Conservation (phyloP, 2,329 filamentous ascomycete species). For the Arachnomyces sp. region DNA sequence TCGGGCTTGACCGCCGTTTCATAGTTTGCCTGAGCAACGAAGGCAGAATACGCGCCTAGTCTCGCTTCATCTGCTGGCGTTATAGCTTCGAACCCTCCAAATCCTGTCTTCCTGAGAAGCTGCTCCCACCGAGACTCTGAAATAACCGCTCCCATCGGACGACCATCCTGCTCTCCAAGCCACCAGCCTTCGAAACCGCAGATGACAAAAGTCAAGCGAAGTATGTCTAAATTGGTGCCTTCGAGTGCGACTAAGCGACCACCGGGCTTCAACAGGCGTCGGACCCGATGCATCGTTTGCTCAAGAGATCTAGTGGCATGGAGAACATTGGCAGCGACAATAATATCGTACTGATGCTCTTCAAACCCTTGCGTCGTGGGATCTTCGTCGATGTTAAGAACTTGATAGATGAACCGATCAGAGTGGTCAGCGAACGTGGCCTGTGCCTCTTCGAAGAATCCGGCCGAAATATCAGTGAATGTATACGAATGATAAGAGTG, state of each 20-base stretch:
- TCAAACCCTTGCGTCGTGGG: slow-evolving; percentile 14
- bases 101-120: slow-evolving; percentile 7
- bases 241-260: slow-evolving; percentile 25
- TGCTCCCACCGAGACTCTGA: slow-evolving; percentile 5
- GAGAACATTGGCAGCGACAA: slow-evolving; percentile 21
- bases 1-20: slow-evolving; percentile 19
- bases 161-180: slow-evolving; percentile 10
- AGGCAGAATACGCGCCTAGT: slow-evolving; percentile 20
- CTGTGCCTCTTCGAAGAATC: slow-evolving; percentile 29
- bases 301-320: slow-evolving; percentile 26
- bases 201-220: slow-evolving; percentile 4
- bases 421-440: slow-evolving; percentile 15
- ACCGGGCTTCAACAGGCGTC: slow-evolving; percentile 19
- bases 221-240: neutral
- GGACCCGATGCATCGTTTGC: slow-evolving; percentile 19
- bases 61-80: no score
- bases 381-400: slow-evolving; percentile 23
- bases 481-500: slow-evolving; percentile 23
- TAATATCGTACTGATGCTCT: slow-evolving; percentile 10
- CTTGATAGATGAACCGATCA: slow-evolving; percentile 18
- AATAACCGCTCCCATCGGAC: slow-evolving; percentile 2
- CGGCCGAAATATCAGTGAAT: slow-evolving; percentile 36
- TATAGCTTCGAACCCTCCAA: slow-evolving; percentile 8
- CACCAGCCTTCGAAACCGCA: slow-evolving; percentile 20
- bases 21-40: slow-evolving; percentile 24